Base-by-base conservation (phyloP, 768 basidiomycete species). In the Hypsizygus marmoreus region DNA sequence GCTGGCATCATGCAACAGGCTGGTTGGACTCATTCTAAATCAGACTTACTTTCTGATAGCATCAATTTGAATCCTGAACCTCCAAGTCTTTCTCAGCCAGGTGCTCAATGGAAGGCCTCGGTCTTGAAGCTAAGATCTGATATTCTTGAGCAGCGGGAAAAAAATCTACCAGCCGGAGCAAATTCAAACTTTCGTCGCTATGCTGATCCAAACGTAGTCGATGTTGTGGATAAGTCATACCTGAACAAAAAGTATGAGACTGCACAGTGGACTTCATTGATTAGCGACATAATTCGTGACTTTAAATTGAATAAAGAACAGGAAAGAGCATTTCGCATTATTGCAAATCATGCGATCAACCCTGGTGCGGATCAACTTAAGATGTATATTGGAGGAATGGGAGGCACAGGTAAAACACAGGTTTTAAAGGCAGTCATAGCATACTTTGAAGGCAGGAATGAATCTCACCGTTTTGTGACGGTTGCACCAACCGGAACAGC, bases 351-450 rank as follows among this genome's bases (percentile, higher is more conserved):
- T 39, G 43, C 41, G 7, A 29, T 26, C 11, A 12, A 1, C 14
- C 5, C 20, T 17, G 4, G 37, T 12, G 8, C 25, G 0, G 31
- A 45, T 12, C 62, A 58, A 16, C 23, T 68, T 1, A 63, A 54
- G 17, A 63, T 66, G 72, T 65, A 65, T 40, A 43, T 68, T 0
- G 65, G 59, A 6, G 69, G 69, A 0, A 65, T 65, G 51, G 66
- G 57, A 13, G 64, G 68, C 0, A 64, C 64, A 1, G 66, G 68
- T 0, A 69, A 68, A 49, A 53, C 57, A 0, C 54, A 54, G 20
- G 65, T 71, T 0, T 42, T 71, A 5, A 47, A 57, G 16, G 51
- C 65, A 2, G n/a, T 47, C 6, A 41, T 35, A 1, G 23, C 23
- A 2, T 46, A 26, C 19, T 40, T 46, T 22, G 28, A 28, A 2